Base-by-base conservation (phyloP, 352 stramenopile species). In the Elongisporangium senticosum region DNA sequence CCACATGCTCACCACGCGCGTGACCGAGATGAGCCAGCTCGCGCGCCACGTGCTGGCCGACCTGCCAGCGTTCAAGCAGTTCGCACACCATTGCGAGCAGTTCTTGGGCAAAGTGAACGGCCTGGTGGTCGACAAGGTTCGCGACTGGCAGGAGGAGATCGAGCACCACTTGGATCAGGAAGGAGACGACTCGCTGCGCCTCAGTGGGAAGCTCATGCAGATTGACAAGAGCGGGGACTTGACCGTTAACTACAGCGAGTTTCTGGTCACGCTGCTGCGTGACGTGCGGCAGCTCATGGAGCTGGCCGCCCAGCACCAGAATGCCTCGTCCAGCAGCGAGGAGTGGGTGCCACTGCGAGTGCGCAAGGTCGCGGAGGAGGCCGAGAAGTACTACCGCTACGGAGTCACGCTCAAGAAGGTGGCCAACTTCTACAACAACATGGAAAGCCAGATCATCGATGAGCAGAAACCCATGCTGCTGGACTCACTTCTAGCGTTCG, bases 371-470 rank as follows among this genome's bases (percentile, higher is more conserved):
- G 86, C 82, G 0, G 74, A 83, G 11, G 87, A 97, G 50, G 90
- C 83, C 0, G 94, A 98, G 65, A 93, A 93, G 58, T 98, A 95
- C 78, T 98, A 98, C 65, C 88, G 91, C 17, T 98, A 96, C 64
- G 94, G 90, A 14, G 90, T 98, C 8, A 94, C 92, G 54, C 74
- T 98, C 19, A 97, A 98, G 63, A 98, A 98, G 67, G 89, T 98
- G 7, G 91, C 95, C 1, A 98, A 97, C 58, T 98, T 98, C 64
- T 98, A 98, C 84, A 98, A 98, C 77, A 96, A 86, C 58, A 95
- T 98, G 63, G 91, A 96, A 23, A 83, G 80, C 7, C 82, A 97
- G 57, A 98, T 98, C 65, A 97, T 98, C 23, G 78, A 93, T 10
- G 83, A 91, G 55, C 93, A 98, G 75, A 97, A 97, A 59, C 85